Base-by-base conservation (phyloP, 257 asterid genomes). In the Ajuga chamaepitys region DNA sequence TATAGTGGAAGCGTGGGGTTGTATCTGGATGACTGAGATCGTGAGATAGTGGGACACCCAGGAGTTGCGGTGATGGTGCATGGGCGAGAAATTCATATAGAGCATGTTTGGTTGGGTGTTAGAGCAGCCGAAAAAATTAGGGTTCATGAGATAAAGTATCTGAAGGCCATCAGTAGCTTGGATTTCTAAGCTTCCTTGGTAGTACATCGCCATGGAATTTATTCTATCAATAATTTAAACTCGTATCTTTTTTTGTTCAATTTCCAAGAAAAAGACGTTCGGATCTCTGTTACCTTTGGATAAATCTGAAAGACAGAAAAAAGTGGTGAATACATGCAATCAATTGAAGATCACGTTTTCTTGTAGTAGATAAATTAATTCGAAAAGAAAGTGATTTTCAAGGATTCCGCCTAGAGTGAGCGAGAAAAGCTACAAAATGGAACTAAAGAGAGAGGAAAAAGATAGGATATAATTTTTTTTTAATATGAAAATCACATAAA, bases 121-220 rank as follows among this genome's bases (percentile, higher is more conserved):
- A 13, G 84, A 56, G 58, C 64, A 77, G 32, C 70, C 77, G 24
- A 58, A 12, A 34, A 70, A 77, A 53, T 80, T 83, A 79, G 95
- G 95, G 89, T 87, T 87, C 89, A 87, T 83, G 34, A 82, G 86
- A 75, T 80, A 80, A 22, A 88, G 87, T 35, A 94, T 85, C 40
- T 85, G 96, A 63, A 88, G 75, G 5, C 82, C 87, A 73, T 88
- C 96, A 7, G 66, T 73, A n/a, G n/a, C n/a, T 74, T 88, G 89
- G 70, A 82, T 78, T 78, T 83, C 88, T 25, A 87, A 74, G 71
- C 83, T 74, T 2, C 88, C 88, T 64, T 78, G 91, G 70, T 77
- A 83, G 82, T 82, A 85, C 86, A 81, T 85, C 5, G 79, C 86
- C 70, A 64, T 65, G 11, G 45, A 55, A 2, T 28, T 28, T 48